A percentile compares a stretch with the other conserved stretches of the same genome.
These are phyloP conservation scores for Leptodermis oblonga DNA, from an alignment of 257 asterid species.

Conservation along the genomic window DNA sequence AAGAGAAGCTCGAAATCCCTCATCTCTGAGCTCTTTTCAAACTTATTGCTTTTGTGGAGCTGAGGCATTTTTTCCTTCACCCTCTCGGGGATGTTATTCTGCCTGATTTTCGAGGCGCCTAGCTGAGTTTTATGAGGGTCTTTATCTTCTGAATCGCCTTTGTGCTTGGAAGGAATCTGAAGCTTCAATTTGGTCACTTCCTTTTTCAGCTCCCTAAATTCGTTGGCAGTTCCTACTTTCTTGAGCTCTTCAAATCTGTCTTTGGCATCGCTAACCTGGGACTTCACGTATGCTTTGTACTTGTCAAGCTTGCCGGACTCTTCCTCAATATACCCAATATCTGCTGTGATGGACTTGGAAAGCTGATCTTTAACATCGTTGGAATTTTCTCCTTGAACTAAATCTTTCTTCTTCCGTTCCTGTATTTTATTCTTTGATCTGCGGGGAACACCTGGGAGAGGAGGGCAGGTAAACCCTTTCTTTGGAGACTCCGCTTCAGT, in stretches of 20 bases:
- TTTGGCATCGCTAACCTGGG: not conserved
- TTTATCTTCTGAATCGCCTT: conserved; percentile 15
- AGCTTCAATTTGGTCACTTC: conserved; percentile 35
- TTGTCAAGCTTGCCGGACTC: not conserved
- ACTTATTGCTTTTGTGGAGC: conserved; percentile 12
- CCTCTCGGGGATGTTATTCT: not conserved
- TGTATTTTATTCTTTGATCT: not conserved
- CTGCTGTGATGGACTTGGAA: conserved; percentile 23
- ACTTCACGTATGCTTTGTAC: conserved; percentile 4
- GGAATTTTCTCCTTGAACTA: not conserved
- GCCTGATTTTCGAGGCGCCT: not conserved
- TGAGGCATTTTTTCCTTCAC: conserved; percentile 21
- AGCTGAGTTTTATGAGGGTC: conserved; percentile 5
- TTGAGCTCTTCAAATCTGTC: not conserved
- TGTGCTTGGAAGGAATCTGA: conserved; percentile 26
- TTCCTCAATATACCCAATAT: conserved; percentile 9
- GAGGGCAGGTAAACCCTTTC: conserved; percentile 7
- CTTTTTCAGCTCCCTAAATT: conserved; percentile 11
- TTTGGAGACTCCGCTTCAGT: not conserved
- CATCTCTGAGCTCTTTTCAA: conserved; percentile 22
- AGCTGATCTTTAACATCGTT: conserved; percentile 6
- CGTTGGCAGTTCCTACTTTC: conserved; percentile 2
- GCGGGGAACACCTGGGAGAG: conserved; percentile 6
- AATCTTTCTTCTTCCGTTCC: not conserved
- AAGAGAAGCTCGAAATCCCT: conserved; percentile 29